Base-by-base conservation (phyloP, 2,329 filamentous ascomycete genomes). In the Chrysosphaeria jannelii region DNA sequence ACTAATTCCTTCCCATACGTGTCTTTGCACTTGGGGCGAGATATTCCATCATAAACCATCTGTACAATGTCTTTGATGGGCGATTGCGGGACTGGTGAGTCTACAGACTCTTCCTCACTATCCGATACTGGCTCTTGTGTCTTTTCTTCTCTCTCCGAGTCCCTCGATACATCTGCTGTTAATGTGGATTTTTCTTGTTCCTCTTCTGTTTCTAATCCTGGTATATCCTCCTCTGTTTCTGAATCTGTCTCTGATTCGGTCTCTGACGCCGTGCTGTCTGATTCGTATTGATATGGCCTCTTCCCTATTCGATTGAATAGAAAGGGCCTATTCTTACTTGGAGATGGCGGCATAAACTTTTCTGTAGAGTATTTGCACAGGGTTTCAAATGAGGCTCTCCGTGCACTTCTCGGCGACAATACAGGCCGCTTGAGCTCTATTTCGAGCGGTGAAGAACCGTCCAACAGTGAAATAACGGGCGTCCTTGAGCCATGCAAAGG, bases 221-320 rank as follows among this genome's bases (percentile, higher is more conserved):
- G 19, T 10, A n/a, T n/a, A n/a, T 4, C 8, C 10, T 10, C 10
- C 3, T 5, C 10, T n/a, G 6, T 10, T 20, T 13, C 6, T 14
- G 19, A 3, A n/a, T 18, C 6, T 23, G 9, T 8, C 14, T 3
- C 22, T 3, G 22, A 12, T 4, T 4, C 5, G 3, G 20, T 2
- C 3, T 10, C 10, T 16, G n/a, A n/a, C 8, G 13, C 17, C 4
- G 11, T 15, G 2, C 8, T 9, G 13, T 17, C n/a, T 10, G 15
- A 8, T 21, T 25, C 12, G 19, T 14, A 11, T 8, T 24, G 14
- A 20, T 22, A 4, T 24, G 10, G 2, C 28, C 28, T 14, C 20
- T 22, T 12, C 37, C 35, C 8, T 46, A 42, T 5, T 46, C 43
- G 25, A 46, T 43, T 0, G 43, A 46, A 26, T 45, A 46, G 10